Conservation (phyloP, 192 early-diverging fungal species). For the Coemansia sp. region DNA sequence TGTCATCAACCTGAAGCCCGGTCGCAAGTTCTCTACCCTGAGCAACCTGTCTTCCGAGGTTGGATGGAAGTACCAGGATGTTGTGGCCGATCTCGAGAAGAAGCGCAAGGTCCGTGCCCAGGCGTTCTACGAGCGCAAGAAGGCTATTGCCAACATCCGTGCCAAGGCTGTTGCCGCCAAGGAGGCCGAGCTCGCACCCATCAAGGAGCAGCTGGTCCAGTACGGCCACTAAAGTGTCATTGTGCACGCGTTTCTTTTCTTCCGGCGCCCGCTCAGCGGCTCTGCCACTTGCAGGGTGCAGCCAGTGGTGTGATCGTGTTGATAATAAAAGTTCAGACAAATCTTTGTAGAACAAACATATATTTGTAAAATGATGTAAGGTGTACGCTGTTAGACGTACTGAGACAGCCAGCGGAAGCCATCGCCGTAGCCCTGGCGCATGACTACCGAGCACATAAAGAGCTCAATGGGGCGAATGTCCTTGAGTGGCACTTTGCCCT, state of each 20-base stretch:
- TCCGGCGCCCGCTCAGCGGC: conserved; percentile 1
- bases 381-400: conserved; percentile 61
- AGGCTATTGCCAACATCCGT: conserved; percentile 71
- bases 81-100: conserved; percentile 94
- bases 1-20: conserved; percentile 93
- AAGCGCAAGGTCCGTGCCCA: conserved; percentile 95
- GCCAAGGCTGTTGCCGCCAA: conserved; percentile 57
- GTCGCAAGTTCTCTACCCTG: conserved; percentile 96
- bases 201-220: conserved; percentile 58
- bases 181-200: conserved; percentile 56
- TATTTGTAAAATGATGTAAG: neutral
- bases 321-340: conserved; percentile 7
- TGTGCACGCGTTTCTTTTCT: conserved; percentile 6
- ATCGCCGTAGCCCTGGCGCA: conserved; percentile 98
- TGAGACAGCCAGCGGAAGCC: conserved; percentile 89
- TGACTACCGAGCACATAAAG: conserved; percentile 98
- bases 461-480: conserved; percentile 97
- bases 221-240: conserved; percentile 55
- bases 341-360: neutral
- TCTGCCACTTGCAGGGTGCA: conserved; percentile 4
- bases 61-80: conserved; percentile 99
- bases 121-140: conserved; percentile 91
- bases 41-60: conserved; percentile 92
- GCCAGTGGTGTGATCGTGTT: neutral
- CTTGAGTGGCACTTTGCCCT: conserved; percentile 92